These are phyloP conservation scores for Fragilaria crotonensis DNA, from an alignment of 108 stramenopile genomes.

Conservation along the genomic window DNA sequence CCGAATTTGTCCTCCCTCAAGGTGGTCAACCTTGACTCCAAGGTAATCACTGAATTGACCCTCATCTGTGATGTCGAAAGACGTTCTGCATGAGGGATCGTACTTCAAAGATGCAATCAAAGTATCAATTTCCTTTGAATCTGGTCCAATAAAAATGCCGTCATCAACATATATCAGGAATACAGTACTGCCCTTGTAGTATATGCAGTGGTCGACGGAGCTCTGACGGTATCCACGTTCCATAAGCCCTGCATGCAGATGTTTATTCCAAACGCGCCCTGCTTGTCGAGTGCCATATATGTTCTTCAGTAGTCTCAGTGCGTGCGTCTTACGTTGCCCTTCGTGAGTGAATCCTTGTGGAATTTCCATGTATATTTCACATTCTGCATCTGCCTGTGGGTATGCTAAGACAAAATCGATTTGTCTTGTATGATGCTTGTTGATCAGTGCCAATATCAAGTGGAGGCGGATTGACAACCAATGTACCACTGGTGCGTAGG, in stretches of 20 bases:
- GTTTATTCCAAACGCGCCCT: slow-evolving; percentile 6
- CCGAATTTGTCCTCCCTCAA: background rate
- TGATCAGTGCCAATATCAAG: too few relatives aligned
- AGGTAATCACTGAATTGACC: slow-evolving; percentile 6
- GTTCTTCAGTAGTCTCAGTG: slow-evolving; percentile 4
- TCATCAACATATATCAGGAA: slow-evolving; percentile 13
- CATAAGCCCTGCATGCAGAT: slow-evolving; percentile 1
- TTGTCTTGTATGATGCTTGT: too few relatives aligned
- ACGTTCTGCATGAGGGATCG: background rate
- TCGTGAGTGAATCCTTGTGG: too few relatives aligned
- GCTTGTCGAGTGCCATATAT: slow-evolving; percentile 8
- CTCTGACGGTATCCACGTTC: slow-evolving; percentile 7
- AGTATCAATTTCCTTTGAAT: background rate
- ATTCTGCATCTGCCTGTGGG: too few relatives aligned
- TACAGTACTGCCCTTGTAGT: slow-evolving; percentile 5
- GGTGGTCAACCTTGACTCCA: slow-evolving; percentile 5
- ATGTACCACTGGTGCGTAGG: too few relatives aligned
- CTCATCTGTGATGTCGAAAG: slow-evolving; percentile 11
- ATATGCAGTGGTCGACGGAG: slow-evolving; percentile 10
- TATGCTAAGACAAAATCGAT: too few relatives aligned
- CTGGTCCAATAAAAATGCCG: background rate
- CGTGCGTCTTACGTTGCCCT: slow-evolving; percentile 1
- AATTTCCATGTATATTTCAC: too few relatives aligned
- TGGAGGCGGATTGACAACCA: too few relatives aligned
- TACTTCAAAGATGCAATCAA: slow-evolving; percentile 10